phyloP scores from a whole-genome alignment of 257 asterid species.

The Rauvolfia tetraphylla region DNA sequence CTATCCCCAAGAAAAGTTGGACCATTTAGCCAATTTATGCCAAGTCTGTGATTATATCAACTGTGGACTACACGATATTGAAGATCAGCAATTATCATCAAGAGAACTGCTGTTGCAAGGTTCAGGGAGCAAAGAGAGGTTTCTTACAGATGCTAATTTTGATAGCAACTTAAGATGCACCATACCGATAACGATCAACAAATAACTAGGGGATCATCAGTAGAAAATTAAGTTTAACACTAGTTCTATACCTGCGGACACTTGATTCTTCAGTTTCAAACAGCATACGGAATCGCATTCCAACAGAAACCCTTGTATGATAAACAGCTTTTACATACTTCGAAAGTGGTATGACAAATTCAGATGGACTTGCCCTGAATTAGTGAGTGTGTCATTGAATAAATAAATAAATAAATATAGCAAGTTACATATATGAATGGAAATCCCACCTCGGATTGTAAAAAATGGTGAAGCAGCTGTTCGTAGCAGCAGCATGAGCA shows the following conservation, averaged over 20 bases:
- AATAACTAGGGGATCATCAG: background rate
- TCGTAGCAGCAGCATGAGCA: conserved; percentile 98
- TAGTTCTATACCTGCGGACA: conserved; percentile 71
- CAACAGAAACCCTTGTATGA: conserved; percentile 92
- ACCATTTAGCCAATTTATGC: background rate
- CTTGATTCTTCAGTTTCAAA: conserved; percentile 99
- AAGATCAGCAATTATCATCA: background rate
- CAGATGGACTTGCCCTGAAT: conserved; percentile 96
- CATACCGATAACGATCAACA: background rate
- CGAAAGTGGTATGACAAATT: conserved; percentile 83
- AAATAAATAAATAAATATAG: background rate
- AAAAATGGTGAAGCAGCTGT: conserved; percentile 94
- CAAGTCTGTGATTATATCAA: background rate
- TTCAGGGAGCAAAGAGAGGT: background rate
- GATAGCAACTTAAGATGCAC: background rate
- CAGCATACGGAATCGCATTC: conserved; percentile 96
- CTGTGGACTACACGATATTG: background rate
- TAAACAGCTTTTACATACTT: conserved; percentile 89
- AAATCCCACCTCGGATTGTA: conserved; percentile 70
- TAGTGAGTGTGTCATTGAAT: conserved; percentile 20
- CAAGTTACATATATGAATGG: background rate
- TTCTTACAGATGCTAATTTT: background rate
- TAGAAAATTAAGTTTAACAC: conserved; percentile 2
- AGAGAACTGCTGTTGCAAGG: background rate
- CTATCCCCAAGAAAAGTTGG: background rate